Evolutionary conservation across 805 yeast species (phyloP).

Genomic region (Saturnispora gosingensis): DNA sequence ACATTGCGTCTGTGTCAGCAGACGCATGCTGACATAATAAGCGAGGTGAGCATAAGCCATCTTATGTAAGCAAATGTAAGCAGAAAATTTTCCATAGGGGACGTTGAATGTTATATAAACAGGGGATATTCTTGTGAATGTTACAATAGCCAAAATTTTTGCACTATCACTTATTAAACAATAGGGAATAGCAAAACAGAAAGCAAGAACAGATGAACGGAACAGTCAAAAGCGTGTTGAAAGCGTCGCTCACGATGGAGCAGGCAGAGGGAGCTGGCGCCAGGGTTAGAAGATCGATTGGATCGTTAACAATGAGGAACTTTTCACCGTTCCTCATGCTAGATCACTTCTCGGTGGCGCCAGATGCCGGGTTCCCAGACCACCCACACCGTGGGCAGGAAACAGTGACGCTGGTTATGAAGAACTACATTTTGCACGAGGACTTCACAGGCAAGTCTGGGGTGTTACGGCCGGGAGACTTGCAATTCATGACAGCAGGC

Average conservation of each 20-base stretch:
- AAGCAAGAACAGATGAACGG: conserved; percentile 15
- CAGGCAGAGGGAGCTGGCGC: conserved; percentile 90
- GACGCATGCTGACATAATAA: background rate
- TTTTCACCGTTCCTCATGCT: conserved; percentile 77
- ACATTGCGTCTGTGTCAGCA: background rate
- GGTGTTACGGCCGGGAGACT: conserved; percentile 67
- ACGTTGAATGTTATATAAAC: background rate
- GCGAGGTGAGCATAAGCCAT: background rate
- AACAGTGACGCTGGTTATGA: conserved; percentile 59
- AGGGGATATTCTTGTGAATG: background rate
- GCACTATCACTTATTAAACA: background rate
- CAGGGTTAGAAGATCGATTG: conserved; percentile 70
- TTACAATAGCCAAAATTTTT: background rate
- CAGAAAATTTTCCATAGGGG: background rate
- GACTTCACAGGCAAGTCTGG: conserved; percentile 86
- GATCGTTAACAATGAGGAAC: conserved; percentile 55
- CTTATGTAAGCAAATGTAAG: background rate
- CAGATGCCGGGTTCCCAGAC: conserved; percentile 71
- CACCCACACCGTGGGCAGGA: conserved; percentile 82
- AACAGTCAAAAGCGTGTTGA: conserved; percentile 39
- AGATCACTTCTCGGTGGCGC: conserved; percentile 62
- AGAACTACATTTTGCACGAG: conserved; percentile 68
- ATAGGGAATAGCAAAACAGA: background rate
- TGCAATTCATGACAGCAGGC: conserved; percentile 94
- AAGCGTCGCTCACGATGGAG: conserved; percentile 49